Evolutionary conservation across 208 protist genomes (phyloP).

Genomic region (Leishmania major): DNA sequence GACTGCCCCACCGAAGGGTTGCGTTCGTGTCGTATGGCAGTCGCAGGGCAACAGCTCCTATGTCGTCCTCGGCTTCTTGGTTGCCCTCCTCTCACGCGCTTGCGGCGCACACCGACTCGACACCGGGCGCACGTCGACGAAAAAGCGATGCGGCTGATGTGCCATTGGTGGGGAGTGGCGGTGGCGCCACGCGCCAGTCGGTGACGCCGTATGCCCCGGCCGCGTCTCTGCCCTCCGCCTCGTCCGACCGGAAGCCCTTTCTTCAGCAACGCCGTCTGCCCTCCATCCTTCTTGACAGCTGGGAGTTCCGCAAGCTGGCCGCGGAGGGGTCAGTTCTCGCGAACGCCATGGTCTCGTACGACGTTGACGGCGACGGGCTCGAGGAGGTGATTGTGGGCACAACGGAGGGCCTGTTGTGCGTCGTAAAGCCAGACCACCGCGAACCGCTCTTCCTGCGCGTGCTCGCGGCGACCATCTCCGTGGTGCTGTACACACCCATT

Average conservation of each 20-base stretch:
- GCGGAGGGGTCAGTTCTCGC: slow-evolving; percentile 82
- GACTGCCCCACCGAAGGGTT: not conserved
- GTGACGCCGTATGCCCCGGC: not conserved
- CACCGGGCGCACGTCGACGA: not conserved
- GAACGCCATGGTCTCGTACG: slow-evolving; percentile 73
- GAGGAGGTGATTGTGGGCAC: slow-evolving; percentile 88
- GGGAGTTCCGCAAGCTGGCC: slow-evolving; percentile 84
- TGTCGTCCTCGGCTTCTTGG: not conserved
- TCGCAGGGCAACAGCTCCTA: not conserved
- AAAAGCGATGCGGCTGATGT: not conserved
- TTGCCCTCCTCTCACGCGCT: not conserved
- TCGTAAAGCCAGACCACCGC: slow-evolving; percentile 77
- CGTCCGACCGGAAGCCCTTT: slow-evolving; percentile 22
- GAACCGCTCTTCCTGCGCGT: slow-evolving; percentile 59
- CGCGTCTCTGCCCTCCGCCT: not conserved
- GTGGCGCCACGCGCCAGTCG: not conserved
- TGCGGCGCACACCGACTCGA: not conserved
- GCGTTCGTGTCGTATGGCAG: not conserved
- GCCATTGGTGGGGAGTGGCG: not conserved
- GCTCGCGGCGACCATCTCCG: slow-evolving; percentile 81
- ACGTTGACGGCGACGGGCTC: slow-evolving; percentile 82
- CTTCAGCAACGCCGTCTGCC: slow-evolving; percentile 38
- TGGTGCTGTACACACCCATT: slow-evolving; percentile 71
- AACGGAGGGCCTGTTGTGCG: slow-evolving; percentile 76
- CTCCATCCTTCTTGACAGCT: slow-evolving; percentile 78